Conservation (phyloP, 495 filamentous ascomycete genomes). For the Trichoderma virens region DNA sequence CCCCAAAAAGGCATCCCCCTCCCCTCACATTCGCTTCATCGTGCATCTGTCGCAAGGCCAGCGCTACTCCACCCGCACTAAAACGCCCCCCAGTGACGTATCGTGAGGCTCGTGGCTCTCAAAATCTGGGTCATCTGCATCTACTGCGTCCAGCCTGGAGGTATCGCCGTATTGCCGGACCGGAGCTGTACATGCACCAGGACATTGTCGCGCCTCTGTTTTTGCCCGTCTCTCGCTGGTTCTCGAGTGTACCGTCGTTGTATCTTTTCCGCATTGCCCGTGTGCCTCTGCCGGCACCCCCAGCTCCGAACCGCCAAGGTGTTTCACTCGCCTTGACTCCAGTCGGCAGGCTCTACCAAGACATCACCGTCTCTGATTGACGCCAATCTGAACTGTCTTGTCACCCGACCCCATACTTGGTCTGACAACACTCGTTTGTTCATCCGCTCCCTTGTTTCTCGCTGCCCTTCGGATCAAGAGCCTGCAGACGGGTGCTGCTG, state of each 20-base stretch:
- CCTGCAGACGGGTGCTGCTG: constrained; percentile 50
- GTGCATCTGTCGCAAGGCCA: neutral
- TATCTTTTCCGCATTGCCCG: neutral
- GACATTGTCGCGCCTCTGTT: neutral
- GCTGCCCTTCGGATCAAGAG: neutral
- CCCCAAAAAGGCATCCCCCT: neutral
- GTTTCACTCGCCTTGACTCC: neutral
- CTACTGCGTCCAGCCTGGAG: neutral
- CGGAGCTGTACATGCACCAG: neutral
- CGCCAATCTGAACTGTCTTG: neutral
- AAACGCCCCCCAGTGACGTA: constrained; percentile 6
- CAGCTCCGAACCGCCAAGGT: neutral
- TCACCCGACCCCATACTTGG: constrained; percentile 8
- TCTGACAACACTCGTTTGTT: no score
- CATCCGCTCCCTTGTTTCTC: neutral
- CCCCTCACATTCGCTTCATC: neutral
- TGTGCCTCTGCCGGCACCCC: neutral
- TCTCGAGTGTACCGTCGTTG: neutral
- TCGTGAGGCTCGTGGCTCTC: constrained; percentile 2
- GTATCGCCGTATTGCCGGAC: neutral
- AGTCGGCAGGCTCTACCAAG: neutral
- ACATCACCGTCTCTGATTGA: neutral
- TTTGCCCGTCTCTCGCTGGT: neutral
- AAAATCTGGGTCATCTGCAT: neutral
- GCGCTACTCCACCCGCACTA: constrained; percentile 2